phyloP scores from a whole-genome alignment of 495 filamentous ascomycete species.

The Geopyxis carbonaria region DNA sequence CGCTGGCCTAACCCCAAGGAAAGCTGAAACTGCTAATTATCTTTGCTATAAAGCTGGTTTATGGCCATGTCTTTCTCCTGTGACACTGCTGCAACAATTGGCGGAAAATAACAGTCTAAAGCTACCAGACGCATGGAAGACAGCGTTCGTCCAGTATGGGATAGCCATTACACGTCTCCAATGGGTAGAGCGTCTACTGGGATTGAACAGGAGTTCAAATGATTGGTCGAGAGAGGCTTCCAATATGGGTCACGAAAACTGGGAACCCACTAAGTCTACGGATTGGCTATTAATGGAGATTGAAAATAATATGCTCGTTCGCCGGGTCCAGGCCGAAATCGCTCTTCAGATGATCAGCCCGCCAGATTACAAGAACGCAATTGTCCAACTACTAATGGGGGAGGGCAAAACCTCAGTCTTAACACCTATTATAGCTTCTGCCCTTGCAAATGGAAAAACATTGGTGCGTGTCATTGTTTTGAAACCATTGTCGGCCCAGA shows the following conservation, averaged over 20 bases:
- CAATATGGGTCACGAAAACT: constrained; percentile 38
- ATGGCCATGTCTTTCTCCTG: constrained; percentile 14
- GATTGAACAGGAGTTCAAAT: constrained; percentile 9
- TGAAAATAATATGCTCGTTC: constrained; percentile 46
- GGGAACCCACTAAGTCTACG: constrained; percentile 34
- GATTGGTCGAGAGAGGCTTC: constrained; percentile 35
- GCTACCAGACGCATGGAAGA: constrained; percentile 18
- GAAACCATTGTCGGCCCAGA: constrained; percentile 45
- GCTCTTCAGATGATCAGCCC: constrained; percentile 41
- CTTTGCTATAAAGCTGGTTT: constrained; percentile 12
- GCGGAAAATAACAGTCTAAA: constrained; percentile 10
- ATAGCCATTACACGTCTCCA: constrained; percentile 28
- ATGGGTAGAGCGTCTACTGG: constrained; percentile 26
- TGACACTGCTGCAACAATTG: constrained; percentile 10
- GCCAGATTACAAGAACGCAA: constrained; percentile 29
- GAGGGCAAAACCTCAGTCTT: constrained; percentile 59
- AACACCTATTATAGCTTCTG: constrained; percentile 42
- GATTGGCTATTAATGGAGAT: constrained; percentile 48
- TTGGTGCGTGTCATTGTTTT: constrained; percentile 44
- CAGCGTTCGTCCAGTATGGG: constrained; percentile 25
- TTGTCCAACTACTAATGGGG: constrained; percentile 61
- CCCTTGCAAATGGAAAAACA: constrained; percentile 35
- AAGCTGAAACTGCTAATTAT: no score
- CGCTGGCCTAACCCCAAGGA: no score
- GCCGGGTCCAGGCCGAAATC: constrained; percentile 41